phyloP scores from a whole-genome alignment of 257 asterid species.

The Echium plantagineum region DNA sequence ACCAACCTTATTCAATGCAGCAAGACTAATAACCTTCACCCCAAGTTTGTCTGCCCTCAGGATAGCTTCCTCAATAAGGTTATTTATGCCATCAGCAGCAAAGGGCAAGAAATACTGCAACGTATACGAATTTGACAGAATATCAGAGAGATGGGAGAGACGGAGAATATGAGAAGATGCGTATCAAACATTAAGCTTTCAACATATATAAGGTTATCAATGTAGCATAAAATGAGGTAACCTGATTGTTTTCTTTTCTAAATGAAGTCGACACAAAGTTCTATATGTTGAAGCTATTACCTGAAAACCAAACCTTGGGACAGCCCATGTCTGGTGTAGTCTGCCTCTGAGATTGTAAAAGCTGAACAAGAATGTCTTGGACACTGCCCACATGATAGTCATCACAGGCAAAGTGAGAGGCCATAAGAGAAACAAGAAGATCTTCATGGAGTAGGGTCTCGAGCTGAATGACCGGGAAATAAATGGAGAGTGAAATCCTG shows the following conservation, averaged over 20 bases:
- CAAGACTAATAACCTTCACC: constrained; percentile 89
- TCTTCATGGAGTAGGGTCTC: constrained; percentile 44
- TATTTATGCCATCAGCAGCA: constrained; percentile 77
- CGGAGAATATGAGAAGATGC: too few relatives aligned
- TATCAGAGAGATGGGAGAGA: background rate
- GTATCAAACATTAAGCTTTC: background rate
- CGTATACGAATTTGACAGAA: constrained; percentile 7
- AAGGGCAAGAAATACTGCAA: constrained; percentile 94
- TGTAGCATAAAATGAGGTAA: background rate
- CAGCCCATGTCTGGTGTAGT: constrained; percentile 69
- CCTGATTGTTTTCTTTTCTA: background rate
- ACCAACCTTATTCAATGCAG: constrained; percentile 79
- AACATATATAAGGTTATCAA: background rate
- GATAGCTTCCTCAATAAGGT: constrained; percentile 83
- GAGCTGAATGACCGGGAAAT: constrained; percentile 78
- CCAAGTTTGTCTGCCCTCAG: constrained; percentile 80
- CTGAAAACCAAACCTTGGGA: constrained; percentile 94
- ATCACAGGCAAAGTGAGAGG: constrained; percentile 39
- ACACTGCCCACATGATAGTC: constrained; percentile 79
- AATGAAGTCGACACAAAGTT: background rate
- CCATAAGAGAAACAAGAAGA: constrained; percentile 75
- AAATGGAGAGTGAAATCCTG: constrained; percentile 61
- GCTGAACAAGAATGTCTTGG: constrained; percentile 60
- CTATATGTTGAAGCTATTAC: constrained; percentile 17
- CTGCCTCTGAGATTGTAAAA: constrained; percentile 70